Evolutionary conservation across 192 early-diverging fungal genomes (phyloP).

Genomic region (Podila epicladia): DNA sequence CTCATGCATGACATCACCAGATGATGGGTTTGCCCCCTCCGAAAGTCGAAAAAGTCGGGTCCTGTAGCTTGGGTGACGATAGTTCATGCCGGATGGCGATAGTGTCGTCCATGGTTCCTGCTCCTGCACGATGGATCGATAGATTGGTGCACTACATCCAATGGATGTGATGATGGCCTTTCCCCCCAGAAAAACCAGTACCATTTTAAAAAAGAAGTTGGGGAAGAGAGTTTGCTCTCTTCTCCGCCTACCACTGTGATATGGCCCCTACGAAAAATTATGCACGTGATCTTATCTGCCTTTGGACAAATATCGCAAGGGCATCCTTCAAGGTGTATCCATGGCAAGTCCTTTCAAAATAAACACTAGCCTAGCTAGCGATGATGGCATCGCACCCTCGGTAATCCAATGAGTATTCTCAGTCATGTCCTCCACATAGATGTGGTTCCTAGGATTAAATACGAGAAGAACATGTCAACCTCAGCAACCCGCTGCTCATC

Average conservation of each 20-base stretch:
- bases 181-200: conserved; percentile 3
- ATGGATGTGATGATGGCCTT: neutral
- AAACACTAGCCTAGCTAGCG: too few species aligned
- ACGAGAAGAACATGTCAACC: too few species aligned
- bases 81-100: too few species aligned
- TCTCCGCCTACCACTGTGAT: neutral
- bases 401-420: too few species aligned
- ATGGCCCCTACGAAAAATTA: neutral
- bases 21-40: neutral
- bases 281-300: neutral
- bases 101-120: neutral
- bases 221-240: neutral
- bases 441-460: too few species aligned
- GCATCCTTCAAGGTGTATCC: too few species aligned
- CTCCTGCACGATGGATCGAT: conserved; percentile 2
- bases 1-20: neutral
- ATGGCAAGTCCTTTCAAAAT: too few species aligned
- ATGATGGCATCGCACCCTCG: too few species aligned
- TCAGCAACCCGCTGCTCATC: too few species aligned
- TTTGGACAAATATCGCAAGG: neutral
- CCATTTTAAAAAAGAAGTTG: conserved; percentile 6
- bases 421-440: too few species aligned
- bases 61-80: too few species aligned
- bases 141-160: neutral
- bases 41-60: too few species aligned